Base-by-base conservation (phyloP, 345 rosid species). In the Camelina hispida region DNA sequence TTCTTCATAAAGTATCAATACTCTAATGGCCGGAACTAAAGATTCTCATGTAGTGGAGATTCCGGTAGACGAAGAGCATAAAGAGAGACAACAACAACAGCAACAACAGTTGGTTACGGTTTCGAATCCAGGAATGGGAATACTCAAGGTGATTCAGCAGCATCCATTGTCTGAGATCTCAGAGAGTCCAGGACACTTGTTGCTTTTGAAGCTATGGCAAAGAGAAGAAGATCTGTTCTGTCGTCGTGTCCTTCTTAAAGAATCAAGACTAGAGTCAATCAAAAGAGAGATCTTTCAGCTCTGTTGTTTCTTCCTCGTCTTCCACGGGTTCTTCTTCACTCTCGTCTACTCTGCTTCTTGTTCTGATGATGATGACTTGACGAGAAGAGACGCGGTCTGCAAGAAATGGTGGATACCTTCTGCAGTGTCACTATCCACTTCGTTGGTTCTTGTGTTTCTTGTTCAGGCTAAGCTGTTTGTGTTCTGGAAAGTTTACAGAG, bases 131-230 rank as follows among this genome's bases (percentile, higher is more conserved):
- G 78, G 66, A 63, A 47, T 54, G 42, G 75, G 80, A 46, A 73
- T 73, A 53, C 78, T 78, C 40, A 58, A 79, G 3, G 93, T 89
- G 60, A 85, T 96, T 61, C 97, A 91, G 75, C 86, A 91, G 59
- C 99, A 96, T 82, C 99, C 99, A 17, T 53, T 91, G 23, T 82
- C 85, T 76, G 98, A 96, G 69, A 96, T 96, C 79, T 96, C 98
- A 25, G 79, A 78, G 53, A 86, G 93, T 81, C 98, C 99, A 1
- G 99, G 99, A 42, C 98, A 96, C 73, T 83, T 93, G 18, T 80
- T 96, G 78, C 99, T 93, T 20, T 83, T 93, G 59, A 93, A 96
- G 78, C 82, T 93, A 35, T 89, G 98, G 98, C 95, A 93, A 71
- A 83, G 99, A 79, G 99, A 96, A 47, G 98, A 96, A 78, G 81